phyloP scores from a whole-genome alignment of 164 flowering plant species.

The Malania oleifera region DNA sequence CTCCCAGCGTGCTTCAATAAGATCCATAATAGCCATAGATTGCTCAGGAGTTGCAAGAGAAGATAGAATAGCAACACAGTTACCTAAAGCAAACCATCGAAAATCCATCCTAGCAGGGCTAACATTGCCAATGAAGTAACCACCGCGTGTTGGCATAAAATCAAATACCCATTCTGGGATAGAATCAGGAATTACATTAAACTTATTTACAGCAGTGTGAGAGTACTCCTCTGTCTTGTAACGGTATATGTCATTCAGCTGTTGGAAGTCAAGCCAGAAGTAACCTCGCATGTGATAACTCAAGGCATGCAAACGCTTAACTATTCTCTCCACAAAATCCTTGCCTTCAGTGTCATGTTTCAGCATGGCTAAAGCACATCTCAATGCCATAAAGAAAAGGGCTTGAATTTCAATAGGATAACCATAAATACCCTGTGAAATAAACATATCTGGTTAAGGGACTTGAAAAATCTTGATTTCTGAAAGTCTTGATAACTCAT shows the following conservation, averaged over 20 bases:
- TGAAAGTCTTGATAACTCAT: neutral
- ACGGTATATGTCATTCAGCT: constrained; percentile 64
- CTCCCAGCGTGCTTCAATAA: constrained; percentile 62
- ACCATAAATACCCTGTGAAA: constrained; percentile 62
- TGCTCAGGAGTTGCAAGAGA: constrained; percentile 70
- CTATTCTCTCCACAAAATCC: constrained; percentile 43
- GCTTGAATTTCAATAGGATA: constrained; percentile 79
- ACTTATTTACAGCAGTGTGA: constrained; percentile 70
- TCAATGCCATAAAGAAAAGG: constrained; percentile 69
- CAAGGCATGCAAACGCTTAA: constrained; percentile 56
- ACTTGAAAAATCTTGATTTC: neutral
- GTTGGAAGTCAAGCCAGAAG: constrained; percentile 71
- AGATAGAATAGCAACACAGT: constrained; percentile 58
- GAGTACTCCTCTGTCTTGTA: constrained; percentile 75
- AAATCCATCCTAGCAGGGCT: constrained; percentile 76
- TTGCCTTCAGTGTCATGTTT: constrained; percentile 58
- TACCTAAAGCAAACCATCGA: constrained; percentile 66
- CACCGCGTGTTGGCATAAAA: constrained; percentile 67
- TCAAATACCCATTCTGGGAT: constrained; percentile 73
- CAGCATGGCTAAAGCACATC: constrained; percentile 50
- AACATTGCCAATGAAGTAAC: constrained; percentile 67
- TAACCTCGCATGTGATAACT: constrained; percentile 72
- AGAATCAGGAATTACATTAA: constrained; percentile 71
- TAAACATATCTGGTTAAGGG: neutral
- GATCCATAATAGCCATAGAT: constrained; percentile 64